These are phyloP conservation scores for Sporobolomyces pararoseus DNA, from an alignment of 768 basidiomycete genomes.

Conservation along the genomic window DNA sequence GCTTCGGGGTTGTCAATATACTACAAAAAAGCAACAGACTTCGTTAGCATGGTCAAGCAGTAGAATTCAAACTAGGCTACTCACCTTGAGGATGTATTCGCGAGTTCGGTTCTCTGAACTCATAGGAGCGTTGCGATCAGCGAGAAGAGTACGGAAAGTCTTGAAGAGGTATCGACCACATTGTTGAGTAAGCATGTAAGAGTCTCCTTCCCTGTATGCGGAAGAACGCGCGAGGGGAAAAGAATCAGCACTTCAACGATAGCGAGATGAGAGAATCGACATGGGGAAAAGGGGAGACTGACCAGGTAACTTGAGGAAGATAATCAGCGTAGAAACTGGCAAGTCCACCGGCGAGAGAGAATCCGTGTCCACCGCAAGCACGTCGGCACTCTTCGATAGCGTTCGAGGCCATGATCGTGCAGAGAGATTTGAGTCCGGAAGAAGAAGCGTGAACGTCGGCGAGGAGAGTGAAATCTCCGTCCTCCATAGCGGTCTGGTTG, in stretches of 20 bases:
- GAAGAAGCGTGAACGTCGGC: constrained; percentile 46
- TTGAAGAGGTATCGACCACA: constrained; percentile 43
- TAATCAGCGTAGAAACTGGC: constrained; percentile 44
- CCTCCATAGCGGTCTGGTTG: constrained; percentile 35
- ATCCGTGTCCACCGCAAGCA: constrained; percentile 48
- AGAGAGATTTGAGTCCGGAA: constrained; percentile 45
- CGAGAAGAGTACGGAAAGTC: constrained; percentile 30
- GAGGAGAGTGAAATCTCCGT: constrained; percentile 45
- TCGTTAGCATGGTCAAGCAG: no score
- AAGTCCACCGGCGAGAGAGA: constrained; percentile 43
- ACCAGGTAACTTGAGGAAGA: constrained; percentile 45
- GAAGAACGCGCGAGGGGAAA: no score
- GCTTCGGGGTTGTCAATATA: constrained; percentile 39
- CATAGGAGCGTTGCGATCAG: constrained; percentile 30
- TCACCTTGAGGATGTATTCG: constrained; percentile 38
- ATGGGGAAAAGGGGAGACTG: not conserved
- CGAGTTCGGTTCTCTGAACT: constrained; percentile 33
- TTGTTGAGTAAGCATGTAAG: constrained; percentile 45
- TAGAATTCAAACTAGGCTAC: no score
- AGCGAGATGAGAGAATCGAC: not conserved
- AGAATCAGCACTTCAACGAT: not conserved
- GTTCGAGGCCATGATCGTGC: constrained; percentile 43
- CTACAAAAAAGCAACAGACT: not conserved
- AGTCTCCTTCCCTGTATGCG: constrained; percentile 36
- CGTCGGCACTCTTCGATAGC: constrained; percentile 46